A percentile compares a stretch with the other conserved stretches of the same genome.
Conservation (phyloP, 306 rosid genomes). For the Heteromeles arbutifolia region DNA sequence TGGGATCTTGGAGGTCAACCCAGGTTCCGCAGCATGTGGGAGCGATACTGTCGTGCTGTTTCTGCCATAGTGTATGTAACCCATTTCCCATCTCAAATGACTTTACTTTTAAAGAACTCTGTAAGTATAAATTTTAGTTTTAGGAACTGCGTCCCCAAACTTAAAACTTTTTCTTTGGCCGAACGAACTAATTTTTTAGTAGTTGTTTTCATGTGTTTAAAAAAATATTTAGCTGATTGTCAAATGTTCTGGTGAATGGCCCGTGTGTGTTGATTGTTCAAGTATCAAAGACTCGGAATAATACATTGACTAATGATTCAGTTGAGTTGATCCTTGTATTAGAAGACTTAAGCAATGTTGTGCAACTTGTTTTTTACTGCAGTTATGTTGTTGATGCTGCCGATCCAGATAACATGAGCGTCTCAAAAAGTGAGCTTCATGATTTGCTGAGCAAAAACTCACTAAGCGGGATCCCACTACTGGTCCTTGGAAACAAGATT, state of each 20-base stretch:
- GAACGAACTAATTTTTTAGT: neutral
- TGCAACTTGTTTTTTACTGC: conserved; percentile 24
- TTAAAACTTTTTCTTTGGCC: neutral
- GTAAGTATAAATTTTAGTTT: neutral
- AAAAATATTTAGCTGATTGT: neutral
- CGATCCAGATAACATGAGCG: conserved; percentile 68
- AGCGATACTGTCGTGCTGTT: conserved; percentile 86
- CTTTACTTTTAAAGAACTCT: neutral
- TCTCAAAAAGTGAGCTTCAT: conserved; percentile 76
- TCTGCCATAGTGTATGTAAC: conserved; percentile 79
- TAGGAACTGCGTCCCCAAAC: neutral
- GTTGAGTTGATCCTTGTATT: neutral
- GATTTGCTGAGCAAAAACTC: conserved; percentile 76
- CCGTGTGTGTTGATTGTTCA: neutral
- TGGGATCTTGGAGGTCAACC: conserved; percentile 99
- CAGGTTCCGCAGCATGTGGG: conserved; percentile 98
- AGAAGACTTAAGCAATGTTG: neutral
- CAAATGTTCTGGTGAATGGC: too few relatives aligned
- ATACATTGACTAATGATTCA: neutral
- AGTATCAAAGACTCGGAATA: neutral
- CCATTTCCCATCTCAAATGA: conserved; percentile 14
- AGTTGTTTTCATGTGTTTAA: neutral
- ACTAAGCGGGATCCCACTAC: conserved; percentile 72
- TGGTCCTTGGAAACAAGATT: conserved; percentile 87
- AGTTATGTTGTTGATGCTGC: conserved; percentile 96